These are phyloP conservation scores for Yamadazyma friedrichii DNA, from an alignment of 1,139 yeast genomes.

Conservation along the genomic window DNA sequence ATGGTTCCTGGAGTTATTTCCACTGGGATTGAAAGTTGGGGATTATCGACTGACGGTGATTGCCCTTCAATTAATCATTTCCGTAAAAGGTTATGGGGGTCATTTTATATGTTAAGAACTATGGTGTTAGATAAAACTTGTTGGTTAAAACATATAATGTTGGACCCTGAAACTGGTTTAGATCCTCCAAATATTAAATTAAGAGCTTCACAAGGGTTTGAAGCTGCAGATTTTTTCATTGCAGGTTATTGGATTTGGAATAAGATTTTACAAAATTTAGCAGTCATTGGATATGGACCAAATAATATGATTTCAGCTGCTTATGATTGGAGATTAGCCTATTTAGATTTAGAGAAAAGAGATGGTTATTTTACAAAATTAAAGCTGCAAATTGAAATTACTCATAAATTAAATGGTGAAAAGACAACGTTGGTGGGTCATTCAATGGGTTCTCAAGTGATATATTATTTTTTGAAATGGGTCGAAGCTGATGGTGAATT, in stretches of 20 bases:
- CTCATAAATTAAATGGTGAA: conserved; percentile 51
- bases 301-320: conserved; percentile 88
- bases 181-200: conserved; percentile 82
- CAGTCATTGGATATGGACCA: conserved; percentile 92
- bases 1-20: conserved; percentile 96
- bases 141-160: conserved; percentile 88
- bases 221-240: conserved; percentile 93
- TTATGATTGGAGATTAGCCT: conserved; percentile 94
- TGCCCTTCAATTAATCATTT: conserved; percentile 86
- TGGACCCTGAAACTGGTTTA: conserved; percentile 87
- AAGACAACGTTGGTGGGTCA: conserved; percentile 84
- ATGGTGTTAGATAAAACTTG: conserved; percentile 91
- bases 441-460: conserved; percentile 94
- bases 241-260: conserved; percentile 99
- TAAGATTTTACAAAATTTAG: conserved; percentile 85
- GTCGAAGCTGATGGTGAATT: conserved; percentile 80
- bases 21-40: conserved; percentile 95
- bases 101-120: conserved; percentile 89
- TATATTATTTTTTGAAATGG: conserved; percentile 90
- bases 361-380: conserved; percentile 82
- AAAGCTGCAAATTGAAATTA: conserved; percentile 67
- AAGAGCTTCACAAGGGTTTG: conserved; percentile 94
- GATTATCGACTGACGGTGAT: conserved; percentile 54
- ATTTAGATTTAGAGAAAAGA: conserved; percentile 79
- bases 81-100: conserved; percentile 93